These are phyloP conservation scores for Elaeis guineensis DNA, from an alignment of 176 grass and related monocot genomes.

Conservation along the genomic window DNA sequence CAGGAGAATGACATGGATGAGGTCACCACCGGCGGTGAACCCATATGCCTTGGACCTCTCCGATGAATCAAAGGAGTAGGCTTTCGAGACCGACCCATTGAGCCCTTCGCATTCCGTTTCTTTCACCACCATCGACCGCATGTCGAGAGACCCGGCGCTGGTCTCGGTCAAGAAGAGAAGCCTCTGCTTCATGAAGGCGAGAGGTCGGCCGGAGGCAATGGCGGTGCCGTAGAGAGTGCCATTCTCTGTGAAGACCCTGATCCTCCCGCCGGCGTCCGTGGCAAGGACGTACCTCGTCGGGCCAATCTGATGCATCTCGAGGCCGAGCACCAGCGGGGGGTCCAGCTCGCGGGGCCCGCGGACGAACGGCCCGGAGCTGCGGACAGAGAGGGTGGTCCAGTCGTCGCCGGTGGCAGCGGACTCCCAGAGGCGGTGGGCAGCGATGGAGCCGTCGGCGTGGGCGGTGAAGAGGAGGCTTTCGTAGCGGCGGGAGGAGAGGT, in stretches of 20 bases:
- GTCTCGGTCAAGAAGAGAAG: constrained; percentile 83
- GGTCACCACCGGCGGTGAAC: constrained; percentile 61
- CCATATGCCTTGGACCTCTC: constrained; percentile 90
- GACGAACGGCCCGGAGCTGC: constrained; percentile 37
- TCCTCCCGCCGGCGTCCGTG: constrained; percentile 56
- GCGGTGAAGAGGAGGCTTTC: constrained; percentile 71
- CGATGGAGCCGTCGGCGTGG: constrained; percentile 62
- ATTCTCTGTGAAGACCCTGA: constrained; percentile 94
- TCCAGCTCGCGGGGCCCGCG: constrained; percentile 41
- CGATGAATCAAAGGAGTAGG: constrained; percentile 73
- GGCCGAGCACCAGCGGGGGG: constrained; percentile 44
- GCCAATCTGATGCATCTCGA: constrained; percentile 67
- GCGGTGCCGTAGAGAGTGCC: constrained; percentile 88
- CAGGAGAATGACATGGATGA: constrained; percentile 72
- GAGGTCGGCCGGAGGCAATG: constrained; percentile 53
- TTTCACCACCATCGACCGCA: constrained; percentile 69
- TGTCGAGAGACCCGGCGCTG: constrained; percentile 64
- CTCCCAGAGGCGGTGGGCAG: constrained; percentile 57
- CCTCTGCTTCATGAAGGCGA: constrained; percentile 88
- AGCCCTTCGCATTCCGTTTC: constrained; percentile 78
- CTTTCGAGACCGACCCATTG: constrained; percentile 50
- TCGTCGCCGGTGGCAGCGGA: constrained; percentile 53
- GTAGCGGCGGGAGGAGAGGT: constrained; percentile 48
- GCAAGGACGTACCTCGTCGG: constrained; percentile 63
- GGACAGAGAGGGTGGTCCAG: constrained; percentile 53